Conservation (phyloP, 2,329 filamentous ascomycete genomes). For the Coniochaeta pulveracea region DNA sequence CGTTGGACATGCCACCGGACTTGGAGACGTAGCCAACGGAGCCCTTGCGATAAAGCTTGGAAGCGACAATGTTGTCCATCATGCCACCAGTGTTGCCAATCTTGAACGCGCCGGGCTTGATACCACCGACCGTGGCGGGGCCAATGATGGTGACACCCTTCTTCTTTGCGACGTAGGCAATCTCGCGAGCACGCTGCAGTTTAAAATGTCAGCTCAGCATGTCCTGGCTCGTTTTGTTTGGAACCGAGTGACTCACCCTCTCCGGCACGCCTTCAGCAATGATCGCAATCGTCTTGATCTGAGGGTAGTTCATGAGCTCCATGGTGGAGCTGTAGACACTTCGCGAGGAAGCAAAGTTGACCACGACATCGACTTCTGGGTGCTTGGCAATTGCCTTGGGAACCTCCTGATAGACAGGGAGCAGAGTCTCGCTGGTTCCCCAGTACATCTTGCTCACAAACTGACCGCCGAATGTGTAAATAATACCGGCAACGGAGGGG, state of each 20-base stretch:
- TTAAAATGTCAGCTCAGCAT: no score
- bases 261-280: slow-evolving; percentile 99
- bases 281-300: slow-evolving; percentile 98
- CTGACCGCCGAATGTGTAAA: slow-evolving; percentile 99
- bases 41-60: slow-evolving; percentile 98
- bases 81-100: slow-evolving; percentile 99
- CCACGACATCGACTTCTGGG: slow-evolving; percentile 89
- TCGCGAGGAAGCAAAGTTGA: slow-evolving; percentile 98
- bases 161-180: slow-evolving; percentile 90
- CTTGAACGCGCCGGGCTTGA: slow-evolving; percentile 99
- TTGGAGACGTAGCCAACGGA: slow-evolving; percentile 99
- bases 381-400: slow-evolving; percentile 93
- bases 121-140: slow-evolving; percentile 94
- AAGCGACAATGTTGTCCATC: slow-evolving; percentile 99
- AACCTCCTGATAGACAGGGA: slow-evolving; percentile 94
- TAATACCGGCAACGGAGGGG: slow-evolving; percentile 95
- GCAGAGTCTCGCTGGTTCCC: slow-evolving; percentile 97
- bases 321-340: slow-evolving; percentile 98
- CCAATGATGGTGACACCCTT: slow-evolving; percentile 99
- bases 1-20: slow-evolving; percentile 99
- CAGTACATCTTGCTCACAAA: slow-evolving; percentile 99
- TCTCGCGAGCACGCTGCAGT: slow-evolving; percentile 82
- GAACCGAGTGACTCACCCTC: slow-evolving; percentile 70
- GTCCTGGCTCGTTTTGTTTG: no score
- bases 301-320: slow-evolving; percentile 94